phyloP scores from a whole-genome alignment of 2,329 filamentous ascomycete genomes.

The Chalara sp. region DNA sequence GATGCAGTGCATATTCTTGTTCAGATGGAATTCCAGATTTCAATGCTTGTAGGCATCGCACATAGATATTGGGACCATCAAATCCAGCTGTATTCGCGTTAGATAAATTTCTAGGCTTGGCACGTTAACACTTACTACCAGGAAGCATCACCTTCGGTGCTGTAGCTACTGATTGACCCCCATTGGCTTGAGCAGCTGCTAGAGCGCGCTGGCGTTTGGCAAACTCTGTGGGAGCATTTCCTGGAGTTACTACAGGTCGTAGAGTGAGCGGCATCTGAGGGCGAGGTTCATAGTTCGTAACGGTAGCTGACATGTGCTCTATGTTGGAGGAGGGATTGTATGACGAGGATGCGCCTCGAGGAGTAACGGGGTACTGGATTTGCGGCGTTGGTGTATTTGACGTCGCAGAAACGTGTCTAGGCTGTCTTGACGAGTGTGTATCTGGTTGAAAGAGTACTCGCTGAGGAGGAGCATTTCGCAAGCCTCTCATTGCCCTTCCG shows the following conservation, averaged over 20 bases:
- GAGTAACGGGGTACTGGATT: slow-evolving; percentile 21
- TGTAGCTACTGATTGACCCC: slow-evolving; percentile 31
- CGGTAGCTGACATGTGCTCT: slow-evolving; percentile 51
- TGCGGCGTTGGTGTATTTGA: slow-evolving; percentile 19
- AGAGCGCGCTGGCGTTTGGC: slow-evolving; percentile 45
- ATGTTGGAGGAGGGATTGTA: slow-evolving; percentile 47
- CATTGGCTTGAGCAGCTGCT: slow-evolving; percentile 27
- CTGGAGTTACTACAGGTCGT: slow-evolving; percentile 68
- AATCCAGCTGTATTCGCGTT: slow-evolving; percentile 39
- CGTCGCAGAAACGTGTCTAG: slow-evolving; percentile 48
- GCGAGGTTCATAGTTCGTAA: slow-evolving; percentile 65
- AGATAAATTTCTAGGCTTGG: slow-evolving; percentile 7
- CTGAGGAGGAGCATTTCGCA: slow-evolving; percentile 79
- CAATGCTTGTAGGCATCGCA: slow-evolving; percentile 76
- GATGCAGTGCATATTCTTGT: slow-evolving; percentile 87
- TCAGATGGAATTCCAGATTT: slow-evolving; percentile 74
- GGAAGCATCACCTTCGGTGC: slow-evolving; percentile 50
- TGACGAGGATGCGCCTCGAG: slow-evolving; percentile 31
- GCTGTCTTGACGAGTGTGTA: slow-evolving; percentile 56
- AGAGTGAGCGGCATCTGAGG: slow-evolving; percentile 56
- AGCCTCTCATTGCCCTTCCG: slow-evolving; percentile 53
- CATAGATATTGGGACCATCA: slow-evolving; percentile 83
- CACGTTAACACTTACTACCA: slow-evolving; percentile 46
- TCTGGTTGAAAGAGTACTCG: slow-evolving; percentile 82
- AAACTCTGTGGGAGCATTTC: slow-evolving; percentile 66